A percentile compares a stretch with the other conserved stretches of the same genome.
These are phyloP conservation scores for Fusarium equiseti DNA, from an alignment of 2,329 filamentous ascomycete species.

Conservation along the genomic window DNA sequence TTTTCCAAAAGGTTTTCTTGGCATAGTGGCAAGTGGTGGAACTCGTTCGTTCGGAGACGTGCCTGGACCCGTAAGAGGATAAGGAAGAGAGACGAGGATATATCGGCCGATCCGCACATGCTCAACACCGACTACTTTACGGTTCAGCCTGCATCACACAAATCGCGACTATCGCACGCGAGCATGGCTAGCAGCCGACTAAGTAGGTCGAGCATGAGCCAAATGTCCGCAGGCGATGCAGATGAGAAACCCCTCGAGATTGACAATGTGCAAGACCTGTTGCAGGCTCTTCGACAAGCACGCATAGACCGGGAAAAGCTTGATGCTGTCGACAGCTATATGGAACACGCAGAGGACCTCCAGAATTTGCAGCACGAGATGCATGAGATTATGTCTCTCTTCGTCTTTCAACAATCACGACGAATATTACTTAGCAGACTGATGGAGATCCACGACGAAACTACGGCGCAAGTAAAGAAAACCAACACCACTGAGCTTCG, in stretches of 20 bases:
- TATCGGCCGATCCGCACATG: constrained; percentile 69
- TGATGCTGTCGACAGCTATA: constrained; percentile 82
- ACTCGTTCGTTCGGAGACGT: constrained; percentile 90
- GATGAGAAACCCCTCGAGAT: constrained; percentile 70
- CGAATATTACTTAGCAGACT: constrained; percentile 80
- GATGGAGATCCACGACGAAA: constrained; percentile 67
- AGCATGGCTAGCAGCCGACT: constrained; percentile 52
- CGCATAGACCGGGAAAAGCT: constrained; percentile 93
- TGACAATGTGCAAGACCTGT: constrained; percentile 74
- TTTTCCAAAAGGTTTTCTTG: constrained; percentile 82
- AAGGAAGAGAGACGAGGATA: constrained; percentile 64
- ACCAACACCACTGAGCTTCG: constrained; percentile 52
- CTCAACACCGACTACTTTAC: constrained; percentile 85
- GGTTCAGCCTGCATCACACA: constrained; percentile 69
- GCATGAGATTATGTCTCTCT: constrained; percentile 85
- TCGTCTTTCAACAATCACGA: constrained; percentile 91
- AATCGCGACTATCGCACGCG: constrained; percentile 48
- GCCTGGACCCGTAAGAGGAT: constrained; percentile 88
- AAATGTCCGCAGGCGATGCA: constrained; percentile 56
- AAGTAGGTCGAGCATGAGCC: constrained; percentile 55
- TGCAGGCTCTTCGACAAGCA: constrained; percentile 74
- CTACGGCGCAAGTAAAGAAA: constrained; percentile 53
- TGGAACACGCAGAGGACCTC: constrained; percentile 83
- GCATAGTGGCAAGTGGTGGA: constrained; percentile 94
- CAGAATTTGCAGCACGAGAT: constrained; percentile 80